phyloP scores from a whole-genome alignment of 2,329 filamentous ascomycete species.

The Teratosphaeria destructans region DNA sequence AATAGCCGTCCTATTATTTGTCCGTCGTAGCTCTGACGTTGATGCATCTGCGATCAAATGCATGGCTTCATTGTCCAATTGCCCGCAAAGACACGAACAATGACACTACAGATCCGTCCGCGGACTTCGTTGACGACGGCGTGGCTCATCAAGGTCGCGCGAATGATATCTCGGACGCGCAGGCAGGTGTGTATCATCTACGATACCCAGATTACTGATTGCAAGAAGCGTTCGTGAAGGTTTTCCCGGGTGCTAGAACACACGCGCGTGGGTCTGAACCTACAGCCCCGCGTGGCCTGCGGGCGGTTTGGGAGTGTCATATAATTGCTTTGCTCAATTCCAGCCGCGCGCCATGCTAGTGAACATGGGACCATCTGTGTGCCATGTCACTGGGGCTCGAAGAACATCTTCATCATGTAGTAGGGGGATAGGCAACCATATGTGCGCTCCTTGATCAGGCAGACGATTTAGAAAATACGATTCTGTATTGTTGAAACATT shows the following conservation, averaged over 20 bases:
- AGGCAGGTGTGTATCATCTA: no score
- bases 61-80: not conserved
- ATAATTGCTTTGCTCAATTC: not conserved
- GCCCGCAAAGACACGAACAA: not conserved
- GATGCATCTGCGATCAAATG: not conserved
- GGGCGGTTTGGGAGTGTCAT: not conserved
- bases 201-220: no score
- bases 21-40: not conserved
- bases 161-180: no score
- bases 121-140: no score
- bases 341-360: not conserved
- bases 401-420: no score
- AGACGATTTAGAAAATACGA: no score
- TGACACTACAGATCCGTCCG: not conserved
- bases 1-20: not conserved
- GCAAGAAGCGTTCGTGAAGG: not conserved
- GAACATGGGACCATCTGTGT: no score
- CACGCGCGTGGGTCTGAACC: not conserved
- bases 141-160: no score
- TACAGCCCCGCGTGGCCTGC: not conserved
- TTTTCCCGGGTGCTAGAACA: not conserved
- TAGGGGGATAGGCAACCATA: no score
- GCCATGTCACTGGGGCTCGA: no score
- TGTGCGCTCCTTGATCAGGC: no score
- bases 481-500: no score